Conservation (phyloP, 2,329 filamentous ascomycete genomes). For the Xylaria hypoxylon region DNA sequence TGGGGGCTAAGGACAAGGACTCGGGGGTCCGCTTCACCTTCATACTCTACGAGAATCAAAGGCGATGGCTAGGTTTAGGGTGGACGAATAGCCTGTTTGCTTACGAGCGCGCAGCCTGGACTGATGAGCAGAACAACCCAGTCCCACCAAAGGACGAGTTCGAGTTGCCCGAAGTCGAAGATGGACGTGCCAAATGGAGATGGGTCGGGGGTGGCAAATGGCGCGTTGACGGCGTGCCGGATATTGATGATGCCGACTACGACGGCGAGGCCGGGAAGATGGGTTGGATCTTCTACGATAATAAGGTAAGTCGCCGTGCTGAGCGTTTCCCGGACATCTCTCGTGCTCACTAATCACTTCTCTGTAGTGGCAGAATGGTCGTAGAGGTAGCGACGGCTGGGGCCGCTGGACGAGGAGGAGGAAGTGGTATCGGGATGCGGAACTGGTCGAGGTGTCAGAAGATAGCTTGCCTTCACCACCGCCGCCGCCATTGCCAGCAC, state of each 20-base stretch:
- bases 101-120: constrained; percentile 92
- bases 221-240: constrained; percentile 81
- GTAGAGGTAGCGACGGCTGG: constrained; percentile 89
- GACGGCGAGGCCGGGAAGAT: constrained; percentile 72
- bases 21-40: constrained; percentile 96
- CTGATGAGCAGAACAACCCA: constrained; percentile 91
- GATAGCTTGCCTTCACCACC: constrained; percentile 44
- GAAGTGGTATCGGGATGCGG: constrained; percentile 97
- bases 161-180: constrained; percentile 71
- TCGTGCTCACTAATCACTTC: constrained; percentile 20
- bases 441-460: constrained; percentile 80
- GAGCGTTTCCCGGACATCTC: neutral
- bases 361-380: constrained; percentile 85
- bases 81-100: constrained; percentile 94
- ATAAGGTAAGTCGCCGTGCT: constrained; percentile 73
- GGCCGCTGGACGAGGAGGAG: constrained; percentile 90
- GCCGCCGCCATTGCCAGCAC: constrained; percentile 47
- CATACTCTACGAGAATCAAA: constrained; percentile 94
- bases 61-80: constrained; percentile 92
- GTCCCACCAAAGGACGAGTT: constrained; percentile 79
- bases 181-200: constrained; percentile 70
- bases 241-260: constrained; percentile 63
- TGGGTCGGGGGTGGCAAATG: constrained; percentile 91
- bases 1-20: constrained; percentile 69
- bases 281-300: constrained; percentile 98